These are phyloP conservation scores for Claviceps monticola DNA, from an alignment of 2,329 filamentous ascomycete species.

Conservation along the genomic window DNA sequence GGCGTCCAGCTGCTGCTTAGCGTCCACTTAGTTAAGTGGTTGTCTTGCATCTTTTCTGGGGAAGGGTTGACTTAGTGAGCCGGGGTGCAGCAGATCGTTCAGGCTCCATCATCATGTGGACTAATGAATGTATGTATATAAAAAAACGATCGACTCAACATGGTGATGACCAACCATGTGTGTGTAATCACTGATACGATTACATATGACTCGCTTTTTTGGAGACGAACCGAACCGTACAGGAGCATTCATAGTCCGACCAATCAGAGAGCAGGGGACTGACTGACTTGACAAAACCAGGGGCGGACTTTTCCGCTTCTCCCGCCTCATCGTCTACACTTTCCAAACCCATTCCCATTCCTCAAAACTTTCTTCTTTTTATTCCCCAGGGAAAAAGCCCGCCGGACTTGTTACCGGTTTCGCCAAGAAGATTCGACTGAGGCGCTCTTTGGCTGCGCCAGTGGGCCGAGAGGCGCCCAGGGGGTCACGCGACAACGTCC, in stretches of 20 bases:
- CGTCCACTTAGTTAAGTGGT: background rate
- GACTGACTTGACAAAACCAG: slow-evolving; percentile 1
- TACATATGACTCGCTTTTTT: background rate
- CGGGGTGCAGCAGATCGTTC: background rate
- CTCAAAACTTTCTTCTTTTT: background rate
- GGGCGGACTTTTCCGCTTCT: slow-evolving; percentile 7
- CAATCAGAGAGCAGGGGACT: slow-evolving; percentile 4
- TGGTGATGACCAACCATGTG: too few relatives aligned
- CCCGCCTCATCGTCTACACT: slow-evolving; percentile 1
- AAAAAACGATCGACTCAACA: too few relatives aligned
- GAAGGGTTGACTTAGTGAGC: background rate
- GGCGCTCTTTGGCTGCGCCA: background rate
- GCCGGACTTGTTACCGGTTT: slow-evolving; percentile 8
- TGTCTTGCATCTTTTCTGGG: background rate
- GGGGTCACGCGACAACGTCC: too few relatives aligned
- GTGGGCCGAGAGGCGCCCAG: background rate
- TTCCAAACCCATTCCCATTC: background rate
- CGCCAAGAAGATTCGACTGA: background rate
- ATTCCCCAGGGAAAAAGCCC: slow-evolving; percentile 7
- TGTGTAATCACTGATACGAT: too few relatives aligned
- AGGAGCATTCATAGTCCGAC: background rate
- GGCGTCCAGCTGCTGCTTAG: slow-evolving; percentile 2
- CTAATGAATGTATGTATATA: too few relatives aligned
- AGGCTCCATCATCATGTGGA: background rate
- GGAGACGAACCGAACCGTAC: background rate